Evolutionary conservation across 371 early-diverging fungal genomes (phyloP).

Genomic region (Mortierella sp.): DNA sequence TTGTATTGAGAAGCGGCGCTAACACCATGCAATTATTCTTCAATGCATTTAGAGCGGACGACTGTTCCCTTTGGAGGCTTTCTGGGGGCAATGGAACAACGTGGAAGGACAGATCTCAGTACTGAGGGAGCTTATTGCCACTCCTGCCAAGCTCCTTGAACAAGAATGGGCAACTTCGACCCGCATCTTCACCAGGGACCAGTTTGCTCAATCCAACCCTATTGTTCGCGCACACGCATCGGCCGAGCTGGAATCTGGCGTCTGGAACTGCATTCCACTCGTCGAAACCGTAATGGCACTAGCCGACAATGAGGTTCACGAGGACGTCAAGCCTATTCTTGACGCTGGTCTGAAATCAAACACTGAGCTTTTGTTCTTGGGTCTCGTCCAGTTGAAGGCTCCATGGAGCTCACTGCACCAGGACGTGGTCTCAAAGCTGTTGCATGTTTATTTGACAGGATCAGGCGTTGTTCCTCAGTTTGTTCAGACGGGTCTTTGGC

Average conservation of each 20-base stretch:
- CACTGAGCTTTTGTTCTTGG: constrained; percentile 86
- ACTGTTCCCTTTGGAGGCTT: constrained; percentile 78
- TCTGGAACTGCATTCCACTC: constrained; percentile 86
- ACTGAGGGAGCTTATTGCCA: constrained; percentile 74
- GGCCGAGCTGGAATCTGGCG: constrained; percentile 64
- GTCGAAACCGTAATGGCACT: constrained; percentile 78
- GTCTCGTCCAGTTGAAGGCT: constrained; percentile 78
- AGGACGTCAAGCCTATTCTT: constrained; percentile 77
- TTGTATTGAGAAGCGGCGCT: not conserved
- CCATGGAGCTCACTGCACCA: constrained; percentile 75
- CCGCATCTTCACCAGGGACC: constrained; percentile 68
- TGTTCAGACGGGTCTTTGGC: constrained; percentile 85
- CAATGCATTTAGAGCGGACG: constrained; percentile 22
- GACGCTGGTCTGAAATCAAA: constrained; percentile 75
- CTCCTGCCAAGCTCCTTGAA: constrained; percentile 69
- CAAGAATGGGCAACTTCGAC: constrained; percentile 64
- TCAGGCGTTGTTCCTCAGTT: constrained; percentile 74
- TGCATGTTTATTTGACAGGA: constrained; percentile 77
- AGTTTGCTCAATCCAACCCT: constrained; percentile 65
- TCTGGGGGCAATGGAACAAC: constrained; percentile 86
- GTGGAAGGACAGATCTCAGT: constrained; percentile 80
- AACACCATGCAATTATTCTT: too few species aligned
- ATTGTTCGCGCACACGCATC: constrained; percentile 67
- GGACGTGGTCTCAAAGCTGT: constrained; percentile 76
- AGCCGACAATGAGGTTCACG: constrained; percentile 73